Base-by-base conservation (phyloP, 2,329 filamentous ascomycete genomes). In the Sporothrix inflata region DNA sequence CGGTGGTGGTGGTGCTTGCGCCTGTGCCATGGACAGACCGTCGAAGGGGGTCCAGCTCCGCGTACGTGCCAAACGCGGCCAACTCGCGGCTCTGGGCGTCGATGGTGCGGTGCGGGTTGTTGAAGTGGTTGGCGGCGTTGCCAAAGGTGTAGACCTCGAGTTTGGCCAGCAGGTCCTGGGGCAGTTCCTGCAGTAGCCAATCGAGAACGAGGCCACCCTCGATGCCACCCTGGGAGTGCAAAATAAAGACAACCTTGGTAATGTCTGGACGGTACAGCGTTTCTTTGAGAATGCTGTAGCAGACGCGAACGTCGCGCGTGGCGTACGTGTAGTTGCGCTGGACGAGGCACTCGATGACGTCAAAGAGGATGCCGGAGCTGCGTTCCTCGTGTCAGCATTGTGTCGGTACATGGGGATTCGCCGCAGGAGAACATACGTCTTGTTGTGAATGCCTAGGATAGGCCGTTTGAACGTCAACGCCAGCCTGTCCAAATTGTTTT, bases 121-220 rank as follows among this genome's bases (percentile, higher is more conserved):
- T 94, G 83, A 94, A 94, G 79, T 94, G 92, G 77, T 93, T 93
- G 0, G 92, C 91, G 0, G 92, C 92, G 72, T 89, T 91, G 38
- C 91, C 92, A 78, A 95, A 95, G 0, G 92, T 94, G 79, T 90
- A 91, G 2, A 95, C 87, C 79, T 95, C 92, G 0, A 94, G 84
- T 76, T 93, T 92, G 1, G 84, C 80, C 6, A 94, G 82, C 3
- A 91, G 81, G 74, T 90, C 86, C 72, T 90, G 88, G 0, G 91
- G 87, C 14, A 93, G 81, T 77, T 94, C 92, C 74, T 91, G 89
- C 1, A 94, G 83, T 1, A 95, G 84, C 90, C 92, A 93, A 81
- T 96, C 92, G 7, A 94, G 80, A 5, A 93, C 89, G 71, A 94
- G 82, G 3, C 91, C 87, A 1, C 90, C 90, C 77, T 93, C 89